These are phyloP conservation scores for Candida loeiensis DNA, from an alignment of 805 yeast genomes.

Conservation along the genomic window DNA sequence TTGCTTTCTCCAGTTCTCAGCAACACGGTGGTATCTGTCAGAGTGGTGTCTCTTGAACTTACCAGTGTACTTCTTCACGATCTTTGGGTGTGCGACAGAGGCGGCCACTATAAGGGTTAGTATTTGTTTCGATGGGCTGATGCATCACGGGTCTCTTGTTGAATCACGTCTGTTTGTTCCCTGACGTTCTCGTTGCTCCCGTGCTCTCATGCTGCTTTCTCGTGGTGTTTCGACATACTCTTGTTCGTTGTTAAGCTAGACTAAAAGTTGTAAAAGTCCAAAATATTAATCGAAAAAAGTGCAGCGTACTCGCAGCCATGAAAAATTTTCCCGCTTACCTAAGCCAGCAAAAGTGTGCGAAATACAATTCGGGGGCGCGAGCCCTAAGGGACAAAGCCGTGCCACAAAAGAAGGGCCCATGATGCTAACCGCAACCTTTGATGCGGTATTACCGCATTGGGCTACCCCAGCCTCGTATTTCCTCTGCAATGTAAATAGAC, in stretches of 20 bases:
- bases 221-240: slow-evolving; percentile 8
- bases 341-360: neutral
- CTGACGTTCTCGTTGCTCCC: no score
- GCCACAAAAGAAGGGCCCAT: neutral
- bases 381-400: neutral
- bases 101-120: slow-evolving; percentile 72
- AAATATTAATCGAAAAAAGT: slow-evolving; percentile 4
- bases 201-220: no score
- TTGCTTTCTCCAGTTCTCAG: slow-evolving; percentile 99
- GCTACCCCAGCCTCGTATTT: neutral
- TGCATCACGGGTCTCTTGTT: neutral
- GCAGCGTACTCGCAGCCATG: slow-evolving; percentile 7
- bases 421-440: neutral
- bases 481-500: neutral
- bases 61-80: slow-evolving; percentile 98
- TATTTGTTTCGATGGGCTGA: neutral
- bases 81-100: slow-evolving; percentile 97
- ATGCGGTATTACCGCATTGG: neutral
- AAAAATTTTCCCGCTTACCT: slow-evolving; percentile 8
- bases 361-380: neutral
- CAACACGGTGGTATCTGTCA: slow-evolving; percentile 98
- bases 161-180: neutral
- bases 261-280: slow-evolving; percentile 2
- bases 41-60: slow-evolving; percentile 99
- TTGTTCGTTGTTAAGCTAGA: slow-evolving; percentile 8